Conservation (phyloP, 768 basidiomycete genomes). For the Glaciozyma antarctica region DNA sequence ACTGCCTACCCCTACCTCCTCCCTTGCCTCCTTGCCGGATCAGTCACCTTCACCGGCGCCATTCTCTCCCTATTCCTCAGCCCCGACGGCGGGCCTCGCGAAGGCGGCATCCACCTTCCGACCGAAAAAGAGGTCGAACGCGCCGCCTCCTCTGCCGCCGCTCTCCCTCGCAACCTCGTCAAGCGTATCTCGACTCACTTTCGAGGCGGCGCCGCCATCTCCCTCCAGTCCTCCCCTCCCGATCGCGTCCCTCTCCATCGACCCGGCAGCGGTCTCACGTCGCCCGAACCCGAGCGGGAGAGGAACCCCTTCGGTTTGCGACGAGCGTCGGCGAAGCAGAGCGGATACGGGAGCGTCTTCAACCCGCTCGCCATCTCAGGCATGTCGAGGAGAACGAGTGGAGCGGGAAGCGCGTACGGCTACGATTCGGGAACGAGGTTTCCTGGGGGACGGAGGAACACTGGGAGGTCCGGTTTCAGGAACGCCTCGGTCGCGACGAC, state of each 20-base stretch:
- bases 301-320: background rate
- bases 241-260: background rate
- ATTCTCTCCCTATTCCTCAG: slow-evolving; percentile 79
- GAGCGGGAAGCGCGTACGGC: background rate
- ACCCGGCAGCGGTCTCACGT: background rate
- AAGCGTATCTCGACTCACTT: background rate
- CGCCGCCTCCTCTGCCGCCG: slow-evolving; percentile 29
- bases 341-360: background rate
- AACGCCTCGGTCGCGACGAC: background rate
- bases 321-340: background rate
- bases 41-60: slow-evolving; percentile 69
- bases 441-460: background rate
- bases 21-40: slow-evolving; percentile 68
- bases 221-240: background rate
- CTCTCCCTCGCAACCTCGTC: background rate
- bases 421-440: background rate
- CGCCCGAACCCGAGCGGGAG: background rate
- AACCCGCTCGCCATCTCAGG: background rate
- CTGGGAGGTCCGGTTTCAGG: background rate
- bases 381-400: background rate
- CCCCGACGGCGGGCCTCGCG: slow-evolving; percentile 78
- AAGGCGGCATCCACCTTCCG: slow-evolving; percentile 71
- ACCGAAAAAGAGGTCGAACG: slow-evolving; percentile 55
- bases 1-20: slow-evolving; percentile 79
- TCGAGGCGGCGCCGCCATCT: background rate